Evolutionary conservation across 805 yeast genomes (phyloP).

Genomic region (Pichia deserticola): DNA sequence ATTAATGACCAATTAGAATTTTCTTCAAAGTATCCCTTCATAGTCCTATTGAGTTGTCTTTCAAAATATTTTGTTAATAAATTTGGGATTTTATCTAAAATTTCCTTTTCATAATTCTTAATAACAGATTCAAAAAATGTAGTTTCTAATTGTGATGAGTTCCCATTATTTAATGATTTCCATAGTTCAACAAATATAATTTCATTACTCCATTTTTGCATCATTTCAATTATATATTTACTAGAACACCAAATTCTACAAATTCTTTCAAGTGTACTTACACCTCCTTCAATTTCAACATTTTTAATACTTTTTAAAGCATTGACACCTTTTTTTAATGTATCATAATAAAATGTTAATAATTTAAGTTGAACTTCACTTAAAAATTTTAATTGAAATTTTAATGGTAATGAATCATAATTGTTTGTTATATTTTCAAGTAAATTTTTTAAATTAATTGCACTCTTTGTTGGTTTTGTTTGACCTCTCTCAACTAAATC

Average conservation of each 20-base stretch:
- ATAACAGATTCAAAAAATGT: constrained; percentile 40
- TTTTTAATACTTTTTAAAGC: constrained; percentile 33
- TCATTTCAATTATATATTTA: constrained; percentile 29
- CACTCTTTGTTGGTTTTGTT: constrained; percentile 57
- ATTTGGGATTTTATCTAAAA: constrained; percentile 24
- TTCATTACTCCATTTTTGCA: constrained; percentile 38
- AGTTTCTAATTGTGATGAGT: constrained; percentile 8
- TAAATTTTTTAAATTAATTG: constrained; percentile 48
- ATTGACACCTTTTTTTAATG: constrained; percentile 34
- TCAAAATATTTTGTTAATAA: constrained; percentile 28
- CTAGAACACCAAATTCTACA: constrained; percentile 35
- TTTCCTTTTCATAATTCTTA: constrained; percentile 27
- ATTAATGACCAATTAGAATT: constrained; percentile 23
- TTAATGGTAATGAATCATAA: constrained; percentile 43
- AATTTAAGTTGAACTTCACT: constrained; percentile 51
- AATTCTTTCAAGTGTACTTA: constrained; percentile 30
- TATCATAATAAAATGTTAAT: constrained; percentile 43
- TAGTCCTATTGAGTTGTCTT: constrained; percentile 28
- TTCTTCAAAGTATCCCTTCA: constrained; percentile 30
- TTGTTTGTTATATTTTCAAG: constrained; percentile 50
- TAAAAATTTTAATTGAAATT: constrained; percentile 48
- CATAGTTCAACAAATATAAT: constrained; percentile 36
- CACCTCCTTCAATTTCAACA: constrained; percentile 14
- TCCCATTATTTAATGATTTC: constrained; percentile 24
- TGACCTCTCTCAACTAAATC: constrained; percentile 39